Percentiles rank a stretch among this genome's conserved stretches.
phyloP scores from a whole-genome alignment of 805 yeast genomes.

The Sugiyamaella marilandica region DNA sequence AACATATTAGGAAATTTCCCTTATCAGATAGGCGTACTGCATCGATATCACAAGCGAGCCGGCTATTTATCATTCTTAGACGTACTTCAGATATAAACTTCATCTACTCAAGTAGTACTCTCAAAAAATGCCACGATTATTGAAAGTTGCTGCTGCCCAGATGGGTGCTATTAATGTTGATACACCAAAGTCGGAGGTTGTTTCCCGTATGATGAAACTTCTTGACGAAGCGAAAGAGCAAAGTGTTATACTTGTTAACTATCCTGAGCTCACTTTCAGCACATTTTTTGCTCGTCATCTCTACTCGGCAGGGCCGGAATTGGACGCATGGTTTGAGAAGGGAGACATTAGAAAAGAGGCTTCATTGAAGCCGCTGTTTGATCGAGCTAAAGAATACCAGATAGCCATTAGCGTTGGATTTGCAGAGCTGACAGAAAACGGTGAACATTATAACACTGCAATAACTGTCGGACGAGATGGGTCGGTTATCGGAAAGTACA shows the following conservation, averaged over 20 bases:
- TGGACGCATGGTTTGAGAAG: conserved; percentile 35
- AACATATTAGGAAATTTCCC: background rate
- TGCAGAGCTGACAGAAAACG: conserved; percentile 38
- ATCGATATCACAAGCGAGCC: background rate
- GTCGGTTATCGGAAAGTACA: conserved; percentile 31
- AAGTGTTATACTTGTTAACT: conserved; percentile 35
- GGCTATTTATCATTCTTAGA: background rate
- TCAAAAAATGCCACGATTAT: conserved; percentile 5
- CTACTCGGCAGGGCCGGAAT: conserved; percentile 34
- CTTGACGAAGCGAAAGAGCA: conserved; percentile 31
- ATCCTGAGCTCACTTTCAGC: conserved; percentile 37
- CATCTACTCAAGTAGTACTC: background rate
- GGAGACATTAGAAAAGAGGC: conserved; percentile 33
- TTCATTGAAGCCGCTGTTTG: conserved; percentile 31
- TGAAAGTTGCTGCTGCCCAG: conserved; percentile 35
- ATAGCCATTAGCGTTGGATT: conserved; percentile 37
- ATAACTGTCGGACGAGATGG: conserved; percentile 34
- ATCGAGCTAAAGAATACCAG: conserved; percentile 28
- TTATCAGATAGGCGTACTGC: background rate
- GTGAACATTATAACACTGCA: conserved; percentile 35
- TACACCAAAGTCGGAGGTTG: background rate
- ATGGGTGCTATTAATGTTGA: conserved; percentile 34
- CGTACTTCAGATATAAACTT: background rate
- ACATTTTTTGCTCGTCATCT: conserved; percentile 38
- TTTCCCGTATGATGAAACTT: conserved; percentile 28